Conservation (phyloP, 179 eudicot species). For the Beta lomatogona region DNA sequence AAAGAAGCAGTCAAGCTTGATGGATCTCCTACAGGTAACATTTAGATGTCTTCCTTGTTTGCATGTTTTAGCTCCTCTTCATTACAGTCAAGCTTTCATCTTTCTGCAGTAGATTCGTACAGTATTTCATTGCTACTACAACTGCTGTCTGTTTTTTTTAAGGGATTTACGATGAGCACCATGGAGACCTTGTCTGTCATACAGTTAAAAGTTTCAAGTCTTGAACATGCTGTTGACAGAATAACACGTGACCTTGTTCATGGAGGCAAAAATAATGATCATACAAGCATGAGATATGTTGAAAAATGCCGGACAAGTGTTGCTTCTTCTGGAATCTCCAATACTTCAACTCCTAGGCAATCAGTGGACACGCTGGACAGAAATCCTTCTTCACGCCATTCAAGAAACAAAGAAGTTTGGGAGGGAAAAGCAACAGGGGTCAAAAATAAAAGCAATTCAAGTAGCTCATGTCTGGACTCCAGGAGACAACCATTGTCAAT, state of each 20-base stretch:
- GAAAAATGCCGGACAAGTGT: conserved; percentile 42
- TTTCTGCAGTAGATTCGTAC: not conserved
- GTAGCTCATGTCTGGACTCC: conserved; percentile 34
- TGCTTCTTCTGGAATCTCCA: conserved; percentile 63
- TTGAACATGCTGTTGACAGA: conserved; percentile 65
- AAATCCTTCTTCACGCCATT: conserved; percentile 38
- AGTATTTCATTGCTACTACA: conserved; percentile 1
- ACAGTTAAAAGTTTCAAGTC: conserved; percentile 66
- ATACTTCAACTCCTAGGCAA: conserved; percentile 61
- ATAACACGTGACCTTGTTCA: conserved; percentile 52
- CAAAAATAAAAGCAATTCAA: conserved; percentile 44
- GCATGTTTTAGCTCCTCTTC: not conserved
- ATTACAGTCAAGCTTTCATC: no score
- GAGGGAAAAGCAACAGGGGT: conserved; percentile 42
- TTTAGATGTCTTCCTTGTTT: conserved; percentile 4
- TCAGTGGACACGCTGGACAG: conserved; percentile 50
- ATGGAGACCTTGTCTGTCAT: conserved; percentile 64
- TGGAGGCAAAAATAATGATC: conserved; percentile 47
- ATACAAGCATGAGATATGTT: conserved; percentile 35
- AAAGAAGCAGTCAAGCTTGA: conserved; percentile 68
- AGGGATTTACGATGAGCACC: conserved; percentile 66
- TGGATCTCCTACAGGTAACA: conserved; percentile 77
- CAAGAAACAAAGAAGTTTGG: conserved; percentile 39
- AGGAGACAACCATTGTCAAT: conserved; percentile 42
- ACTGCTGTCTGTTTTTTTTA: conserved; percentile 14